These are phyloP conservation scores for Psidium guajava DNA, from an alignment of 345 rosid genomes.

Conservation along the genomic window DNA sequence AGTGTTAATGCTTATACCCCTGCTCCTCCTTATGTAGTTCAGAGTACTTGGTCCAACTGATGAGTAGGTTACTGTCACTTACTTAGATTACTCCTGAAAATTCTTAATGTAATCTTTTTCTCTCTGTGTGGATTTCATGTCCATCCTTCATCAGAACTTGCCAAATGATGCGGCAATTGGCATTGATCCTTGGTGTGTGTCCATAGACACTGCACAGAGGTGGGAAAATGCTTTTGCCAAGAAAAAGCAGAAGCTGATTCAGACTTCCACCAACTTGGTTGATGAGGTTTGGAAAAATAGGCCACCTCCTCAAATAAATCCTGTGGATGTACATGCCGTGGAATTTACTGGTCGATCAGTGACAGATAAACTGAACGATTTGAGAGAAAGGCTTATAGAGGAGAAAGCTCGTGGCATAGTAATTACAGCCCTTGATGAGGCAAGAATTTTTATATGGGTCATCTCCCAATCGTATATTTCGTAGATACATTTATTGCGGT, in stretches of 20 bases:
- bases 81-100: not conserved
- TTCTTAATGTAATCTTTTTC: not conserved
- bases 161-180: constrained; percentile 60
- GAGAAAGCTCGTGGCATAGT: constrained; percentile 58
- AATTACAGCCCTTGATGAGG: constrained; percentile 85
- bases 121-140: not conserved
- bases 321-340: constrained; percentile 51
- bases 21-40: not conserved
- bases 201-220: constrained; percentile 70
- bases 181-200: constrained; percentile 81
- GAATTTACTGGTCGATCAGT: constrained; percentile 64
- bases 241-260: constrained; percentile 59
- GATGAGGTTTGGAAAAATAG: constrained; percentile 77
- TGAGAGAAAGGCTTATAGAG: constrained; percentile 50
- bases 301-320: constrained; percentile 52
- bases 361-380: constrained; percentile 41
- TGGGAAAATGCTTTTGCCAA: constrained; percentile 59
- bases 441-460: constrained; percentile 4
- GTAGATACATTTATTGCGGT: not conserved
- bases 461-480: not conserved
- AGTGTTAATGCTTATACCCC: not conserved
- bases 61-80: not conserved
- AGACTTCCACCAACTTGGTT: constrained; percentile 63
- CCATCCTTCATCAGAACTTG: constrained; percentile 44
- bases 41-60: not conserved